Evolutionary conservation across 768 basidiomycete species (phyloP).

Genomic region (Tephrocybe sp.): DNA sequence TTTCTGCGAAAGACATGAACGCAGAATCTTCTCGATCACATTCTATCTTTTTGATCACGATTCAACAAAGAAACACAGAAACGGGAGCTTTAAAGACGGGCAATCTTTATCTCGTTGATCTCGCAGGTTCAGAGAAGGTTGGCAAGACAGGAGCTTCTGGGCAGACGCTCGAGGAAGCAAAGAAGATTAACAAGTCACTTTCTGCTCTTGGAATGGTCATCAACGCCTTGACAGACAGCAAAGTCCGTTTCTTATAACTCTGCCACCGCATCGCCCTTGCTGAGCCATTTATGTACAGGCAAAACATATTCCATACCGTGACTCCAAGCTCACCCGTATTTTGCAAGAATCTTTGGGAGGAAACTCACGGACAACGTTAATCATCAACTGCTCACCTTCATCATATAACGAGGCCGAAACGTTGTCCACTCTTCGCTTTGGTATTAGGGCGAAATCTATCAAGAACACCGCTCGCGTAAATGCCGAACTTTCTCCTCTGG

Average conservation of each 20-base stretch:
- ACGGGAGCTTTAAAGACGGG: constrained; percentile 95
- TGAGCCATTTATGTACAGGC: constrained; percentile 49
- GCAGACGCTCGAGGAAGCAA: constrained; percentile 98
- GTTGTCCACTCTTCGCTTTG: constrained; percentile 94
- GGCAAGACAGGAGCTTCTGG: constrained; percentile 99
- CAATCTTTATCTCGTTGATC: constrained; percentile 95
- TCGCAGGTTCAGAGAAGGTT: constrained; percentile 98
- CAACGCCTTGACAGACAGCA: constrained; percentile 94
- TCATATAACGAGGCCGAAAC: constrained; percentile 98
- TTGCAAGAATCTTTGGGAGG: constrained; percentile 98
- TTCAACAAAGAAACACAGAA: constrained; percentile 95
- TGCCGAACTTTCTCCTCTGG: constrained; percentile 93
- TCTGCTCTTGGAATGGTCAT: constrained; percentile 99
- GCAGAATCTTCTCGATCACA: constrained; percentile 98
- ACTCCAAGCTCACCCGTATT: constrained; percentile 98
- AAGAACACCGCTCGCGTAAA: constrained; percentile 99
- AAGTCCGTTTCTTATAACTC: constrained; percentile 50
- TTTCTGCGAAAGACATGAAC: constrained; percentile 84
- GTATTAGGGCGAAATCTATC: constrained; percentile 99
- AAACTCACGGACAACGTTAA: constrained; percentile 93
- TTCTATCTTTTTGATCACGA: constrained; percentile 97
- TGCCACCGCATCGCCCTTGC: background rate
- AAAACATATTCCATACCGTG: constrained; percentile 96
- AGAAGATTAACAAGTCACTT: constrained; percentile 99
- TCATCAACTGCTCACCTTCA: constrained; percentile 99